Evolutionary conservation across 208 protist species (phyloP), one percentile per base, ranked within the genome.

Genomic region (Endotrypanum monterogeii): DNA sequence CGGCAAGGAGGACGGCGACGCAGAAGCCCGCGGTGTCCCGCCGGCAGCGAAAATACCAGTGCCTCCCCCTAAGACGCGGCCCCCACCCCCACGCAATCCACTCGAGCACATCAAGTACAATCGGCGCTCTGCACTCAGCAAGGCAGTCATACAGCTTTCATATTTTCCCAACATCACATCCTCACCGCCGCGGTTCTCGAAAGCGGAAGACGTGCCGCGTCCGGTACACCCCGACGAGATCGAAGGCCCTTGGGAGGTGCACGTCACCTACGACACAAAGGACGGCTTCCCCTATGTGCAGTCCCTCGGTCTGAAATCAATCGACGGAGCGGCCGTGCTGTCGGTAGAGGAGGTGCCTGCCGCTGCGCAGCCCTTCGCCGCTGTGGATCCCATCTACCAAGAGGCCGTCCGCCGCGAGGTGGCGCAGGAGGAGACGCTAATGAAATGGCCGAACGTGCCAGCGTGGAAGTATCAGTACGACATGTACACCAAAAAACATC

Each of bases 211-310:
- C 23, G 71, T 94, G 25, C 87, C 89, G 20, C 89, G 94, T 6
- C 94, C 94, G 14, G 84, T 68, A 46, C 94, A 97, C 83, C 91
- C 94, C 2, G 94, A 97, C 65, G 94, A 97, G 66, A 96, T 97
- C 58, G 89, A 92, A 50, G 94, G 94, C 0, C 94, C 91, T 23
- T 97, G 94, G 92, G 89, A 94, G 68, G 91, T 85, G 9, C 73
- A 63, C 56, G 80, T 97, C 51, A 92, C 83, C n/a, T 97, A 96
- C 78, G 91, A 97, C 58, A 50, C 35, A 14, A 73, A 67, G 32
- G 90, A 97, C 76, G 87, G 90, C 0, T 66, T 94, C 1, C 69
- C 46, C 55, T 95, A 97, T 76, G 90, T 86, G 30, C 58, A 88
- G 78, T 90, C 83, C 18, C 84, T 97, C 5, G 81, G 71, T 39